Evolutionary conservation across 768 basidiomycete genomes (phyloP), one percentile per base, ranked within the genome.

Genomic region (Mrakia gelida): DNA sequence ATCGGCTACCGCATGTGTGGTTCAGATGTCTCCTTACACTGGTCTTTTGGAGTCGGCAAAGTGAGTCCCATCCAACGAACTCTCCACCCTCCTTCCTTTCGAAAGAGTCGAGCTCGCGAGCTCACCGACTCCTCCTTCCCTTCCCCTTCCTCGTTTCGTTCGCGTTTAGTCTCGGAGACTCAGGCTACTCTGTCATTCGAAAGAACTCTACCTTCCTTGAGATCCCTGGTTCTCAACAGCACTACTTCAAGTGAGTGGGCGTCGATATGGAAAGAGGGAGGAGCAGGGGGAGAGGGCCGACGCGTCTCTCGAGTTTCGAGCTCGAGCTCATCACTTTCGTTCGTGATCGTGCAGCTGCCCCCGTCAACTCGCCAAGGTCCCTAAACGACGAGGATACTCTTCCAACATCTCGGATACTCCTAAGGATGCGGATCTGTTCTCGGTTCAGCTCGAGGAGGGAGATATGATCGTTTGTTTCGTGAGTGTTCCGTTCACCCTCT

Each of bases 41-140:
- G 80, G 80, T 21, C 76, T 62, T 15, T 67, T 82, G 34, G 52
- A 76, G n/a, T 90, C 92, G 67, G 83, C 83, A 56, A 85, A 85
- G 83, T 85, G 74, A 79, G 84, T 81, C 18, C n/a, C 38, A 0
- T 26, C 23, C 43, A 16, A 11, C 43, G n/a, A n/a, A n/a, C n/a
- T n/a, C n/a, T n/a, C n/a, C 8, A 38, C 8, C 38, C 8, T 38
- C 38, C 8, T 8, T 38, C 38, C 38, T 8, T 38, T 38, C 38
- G n/a, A 38, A 38, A 38, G 38, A 38, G 21, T 28, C 23, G 23
- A 23, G 21, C 23, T 68, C 54, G 54, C 38, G 38, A 32, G 56
- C 62, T 43, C 30, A 68, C 43, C 41, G 18, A 9, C n/a, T 23
- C 30, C 18, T 38, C 28, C 49, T 34, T 63, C 79, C 74, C 78